These are phyloP conservation scores for Marchantia polymorpha DNA, from an alignment of 225 moss, liverwort and hornwort species.

Conservation along the genomic window DNA sequence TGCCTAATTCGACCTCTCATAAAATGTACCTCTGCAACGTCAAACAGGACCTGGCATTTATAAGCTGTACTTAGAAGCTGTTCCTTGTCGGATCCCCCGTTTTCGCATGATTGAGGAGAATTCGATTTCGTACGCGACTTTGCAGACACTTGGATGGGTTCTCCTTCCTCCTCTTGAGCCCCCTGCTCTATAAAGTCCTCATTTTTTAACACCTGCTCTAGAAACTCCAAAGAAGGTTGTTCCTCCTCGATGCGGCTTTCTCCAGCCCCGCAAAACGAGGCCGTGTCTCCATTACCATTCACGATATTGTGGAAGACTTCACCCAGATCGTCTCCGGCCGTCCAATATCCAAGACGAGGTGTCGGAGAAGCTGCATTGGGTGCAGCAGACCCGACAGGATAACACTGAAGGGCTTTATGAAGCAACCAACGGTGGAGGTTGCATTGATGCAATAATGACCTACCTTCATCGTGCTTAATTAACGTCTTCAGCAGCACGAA, in stretches of 20 bases:
- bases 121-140: background rate
- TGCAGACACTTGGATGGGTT: slow-evolving; percentile 15
- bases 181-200: slow-evolving; percentile 62
- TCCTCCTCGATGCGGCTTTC: slow-evolving; percentile 67
- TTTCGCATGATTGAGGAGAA: slow-evolving; percentile 20
- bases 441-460: slow-evolving; percentile 71
- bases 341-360: slow-evolving; percentile 53
- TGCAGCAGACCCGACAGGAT: slow-evolving; percentile 85
- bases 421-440: slow-evolving; percentile 91
- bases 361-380: slow-evolving; percentile 63
- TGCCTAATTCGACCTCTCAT: slow-evolving; percentile 90
- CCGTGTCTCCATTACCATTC: slow-evolving; percentile 39
- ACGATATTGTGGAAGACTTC: slow-evolving; percentile 49
- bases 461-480: slow-evolving; percentile 69
- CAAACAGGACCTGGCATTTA: slow-evolving; percentile 77
- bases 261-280: slow-evolving; percentile 20
- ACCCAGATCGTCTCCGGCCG: slow-evolving; percentile 54
- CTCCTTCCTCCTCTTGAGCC: slow-evolving; percentile 38
- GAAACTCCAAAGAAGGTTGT: slow-evolving; percentile 68
- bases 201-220: slow-evolving; percentile 61
- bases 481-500: slow-evolving; percentile 89
- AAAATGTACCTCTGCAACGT: slow-evolving; percentile 92
- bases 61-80: slow-evolving; percentile 28
- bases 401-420: slow-evolving; percentile 73
- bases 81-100: slow-evolving; percentile 28